Base-by-base conservation (phyloP, 495 filamentous ascomycete species). In the Xylaria scruposa region DNA sequence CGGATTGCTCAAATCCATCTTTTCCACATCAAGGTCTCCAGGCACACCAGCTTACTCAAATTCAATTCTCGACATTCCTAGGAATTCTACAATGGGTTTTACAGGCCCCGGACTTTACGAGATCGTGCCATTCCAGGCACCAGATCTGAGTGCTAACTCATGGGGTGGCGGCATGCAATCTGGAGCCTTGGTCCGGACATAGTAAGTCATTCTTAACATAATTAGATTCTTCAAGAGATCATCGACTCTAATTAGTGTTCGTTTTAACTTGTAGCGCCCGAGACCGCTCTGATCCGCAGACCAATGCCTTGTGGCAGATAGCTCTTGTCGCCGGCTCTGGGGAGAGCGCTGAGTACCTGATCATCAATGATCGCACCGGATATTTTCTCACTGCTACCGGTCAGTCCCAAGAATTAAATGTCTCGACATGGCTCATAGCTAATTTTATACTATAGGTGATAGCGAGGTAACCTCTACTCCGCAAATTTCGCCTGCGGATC, bases 61-160 rank as follows among this genome's bases (percentile, higher is more conserved):
- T 7, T 17, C 21, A 10, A 31, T 12, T 31, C 2, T 29, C 51
- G 17, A 31, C 5, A 2, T 31, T 17, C 15, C 15, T 26, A 29
- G 3, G 17, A 5, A 31, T 17, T 5, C 10, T 15, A 56, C 26
- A 56, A 56, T 56, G 53, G 53, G 53, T 56, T 56, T 56, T 26
- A 17, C 53, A 56, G 53, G 49, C 15, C 53, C 53, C 53, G 53
- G 53, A 31, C 8, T 56, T 4, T 56, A 56, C 53, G 53, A 56
- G 21, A 56, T 56, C 17, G 53, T 56, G 4, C 53, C 53, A 1
- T 56, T 6, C 26, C 53, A 56, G 53, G 53, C 53, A 56, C 53
- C 53, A 56, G 13, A 56, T 4, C 26, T 56, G 4, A 29, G 24
- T 56, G 53, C 53, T 8, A 56, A 31, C 53, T 31, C 53, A 17